Conservation (phyloP, 805 yeast species). For the Candida glaebosa region DNA sequence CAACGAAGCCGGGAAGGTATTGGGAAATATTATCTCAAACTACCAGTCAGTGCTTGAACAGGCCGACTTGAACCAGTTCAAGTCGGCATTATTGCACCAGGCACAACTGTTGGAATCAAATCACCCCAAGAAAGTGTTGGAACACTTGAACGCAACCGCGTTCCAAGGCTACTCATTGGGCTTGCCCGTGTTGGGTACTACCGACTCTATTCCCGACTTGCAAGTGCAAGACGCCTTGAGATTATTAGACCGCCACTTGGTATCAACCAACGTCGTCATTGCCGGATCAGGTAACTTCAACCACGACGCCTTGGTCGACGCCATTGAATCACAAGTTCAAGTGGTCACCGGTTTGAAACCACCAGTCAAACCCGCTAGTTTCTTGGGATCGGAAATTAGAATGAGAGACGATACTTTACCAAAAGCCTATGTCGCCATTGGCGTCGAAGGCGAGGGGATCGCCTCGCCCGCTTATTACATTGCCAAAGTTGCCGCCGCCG, state of each 20-base stretch:
- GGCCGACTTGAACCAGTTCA: slow-evolving; percentile 45
- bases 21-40: slow-evolving; percentile 43
- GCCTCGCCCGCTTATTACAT: slow-evolving; percentile 63
- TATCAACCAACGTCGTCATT: slow-evolving; percentile 62
- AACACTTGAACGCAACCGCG: slow-evolving; percentile 79
- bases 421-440: slow-evolving; percentile 73
- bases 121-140: slow-evolving; percentile 57
- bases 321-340: slow-evolving; percentile 51
- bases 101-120: slow-evolving; percentile 54
- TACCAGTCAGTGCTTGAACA: slow-evolving; percentile 37
- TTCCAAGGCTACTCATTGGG: slow-evolving; percentile 83
- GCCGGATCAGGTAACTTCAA: slow-evolving; percentile 68
- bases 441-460: slow-evolving; percentile 68
- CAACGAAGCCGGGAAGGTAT: slow-evolving; percentile 48
- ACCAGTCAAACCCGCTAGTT: slow-evolving; percentile 50
- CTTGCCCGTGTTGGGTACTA: slow-evolving; percentile 73
- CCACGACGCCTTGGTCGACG: slow-evolving; percentile 67
- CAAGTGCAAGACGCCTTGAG: slow-evolving; percentile 54
- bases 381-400: slow-evolving; percentile 85
- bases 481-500: slow-evolving; percentile 70
- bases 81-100: slow-evolving; percentile 42
- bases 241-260: slow-evolving; percentile 55
- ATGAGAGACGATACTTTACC: slow-evolving; percentile 85
- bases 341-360: slow-evolving; percentile 52
- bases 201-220: slow-evolving; percentile 58